phyloP scores from a whole-genome alignment of 2,329 filamentous ascomycete species.

The Dichotomopilus funicola region DNA sequence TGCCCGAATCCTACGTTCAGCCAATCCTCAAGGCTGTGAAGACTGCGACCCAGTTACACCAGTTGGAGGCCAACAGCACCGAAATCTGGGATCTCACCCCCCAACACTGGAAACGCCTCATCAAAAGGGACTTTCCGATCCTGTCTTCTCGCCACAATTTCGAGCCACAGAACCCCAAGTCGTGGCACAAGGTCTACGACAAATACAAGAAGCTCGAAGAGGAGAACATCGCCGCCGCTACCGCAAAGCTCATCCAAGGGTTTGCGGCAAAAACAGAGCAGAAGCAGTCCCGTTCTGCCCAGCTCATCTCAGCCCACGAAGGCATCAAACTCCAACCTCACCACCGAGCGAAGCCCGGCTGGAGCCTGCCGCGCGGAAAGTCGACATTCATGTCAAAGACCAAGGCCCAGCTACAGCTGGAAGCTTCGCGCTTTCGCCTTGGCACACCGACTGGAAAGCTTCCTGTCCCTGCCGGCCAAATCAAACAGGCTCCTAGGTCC shows the following conservation, averaged over 20 bases:
- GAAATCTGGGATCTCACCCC: slow-evolving; percentile 64
- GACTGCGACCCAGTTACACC: slow-evolving; percentile 65
- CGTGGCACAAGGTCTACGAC: slow-evolving; percentile 74
- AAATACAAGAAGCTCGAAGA: slow-evolving; percentile 57
- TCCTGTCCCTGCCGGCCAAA: slow-evolving; percentile 31
- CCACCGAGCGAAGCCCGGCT: slow-evolving; percentile 26
- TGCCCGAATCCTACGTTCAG: slow-evolving; percentile 60
- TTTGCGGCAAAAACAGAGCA: slow-evolving; percentile 52
- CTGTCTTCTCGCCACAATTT: slow-evolving; percentile 55
- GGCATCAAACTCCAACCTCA: slow-evolving; percentile 33
- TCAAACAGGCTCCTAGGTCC: slow-evolving; percentile 44
- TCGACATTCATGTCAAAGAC: slow-evolving; percentile 51
- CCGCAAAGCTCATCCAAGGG: slow-evolving; percentile 50
- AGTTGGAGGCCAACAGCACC: slow-evolving; percentile 68
- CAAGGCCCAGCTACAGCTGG: slow-evolving; percentile 49
- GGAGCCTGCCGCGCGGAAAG: slow-evolving; percentile 42
- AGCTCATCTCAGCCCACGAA: slow-evolving; percentile 45
- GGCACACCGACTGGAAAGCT: slow-evolving; percentile 34
- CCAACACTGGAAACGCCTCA: slow-evolving; percentile 74
- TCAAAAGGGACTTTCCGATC: slow-evolving; percentile 67
- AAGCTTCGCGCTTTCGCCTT: slow-evolving; percentile 42
- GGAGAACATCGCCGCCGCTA: slow-evolving; percentile 50
- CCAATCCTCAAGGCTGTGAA: slow-evolving; percentile 66
- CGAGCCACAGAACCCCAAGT: slow-evolving; percentile 57
- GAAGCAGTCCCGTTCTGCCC: slow-evolving; percentile 50